Conservation (phyloP, 1,284 basidiomycete species). For the Pterula multifida region DNA sequence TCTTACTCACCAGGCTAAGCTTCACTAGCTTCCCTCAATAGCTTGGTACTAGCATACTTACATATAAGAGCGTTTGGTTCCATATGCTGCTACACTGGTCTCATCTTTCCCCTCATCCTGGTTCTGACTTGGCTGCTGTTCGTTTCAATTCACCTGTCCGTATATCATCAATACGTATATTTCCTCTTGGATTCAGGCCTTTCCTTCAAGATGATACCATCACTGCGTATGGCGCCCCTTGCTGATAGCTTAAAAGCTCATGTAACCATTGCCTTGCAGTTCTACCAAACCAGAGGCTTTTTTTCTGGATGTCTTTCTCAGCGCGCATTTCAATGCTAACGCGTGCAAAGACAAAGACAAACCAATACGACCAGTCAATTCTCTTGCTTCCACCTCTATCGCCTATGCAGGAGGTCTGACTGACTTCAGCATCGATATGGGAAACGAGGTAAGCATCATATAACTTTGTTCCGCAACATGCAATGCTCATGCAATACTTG, state of each 20-base stretch:
- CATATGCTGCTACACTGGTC: constrained; percentile 44
- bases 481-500: constrained; percentile 5
- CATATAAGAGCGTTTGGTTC: no score
- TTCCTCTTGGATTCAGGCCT: constrained; percentile 45
- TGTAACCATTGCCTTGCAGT: constrained; percentile 22
- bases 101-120: constrained; percentile 44
- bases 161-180: constrained; percentile 50
- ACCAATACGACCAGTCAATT: constrained; percentile 46
- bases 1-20: no score
- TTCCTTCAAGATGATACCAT: constrained; percentile 47
- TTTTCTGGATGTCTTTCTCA: constrained; percentile 62
- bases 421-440: constrained; percentile 62
- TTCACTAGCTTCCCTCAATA: no score
- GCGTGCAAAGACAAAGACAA: constrained; percentile 32
- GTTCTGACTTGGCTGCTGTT: constrained; percentile 48
- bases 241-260: background rate
- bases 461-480: constrained; percentile 3
- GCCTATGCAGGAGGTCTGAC: constrained; percentile 58
- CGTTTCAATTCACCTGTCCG: constrained; percentile 52
- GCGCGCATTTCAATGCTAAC: constrained; percentile 34
- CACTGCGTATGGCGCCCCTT: constrained; percentile 39
- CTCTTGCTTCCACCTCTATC: constrained; percentile 57
- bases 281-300: constrained; percentile 61
- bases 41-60: no score
- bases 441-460: constrained; percentile 36